Evolutionary conservation across 208 protist species (phyloP), one percentile per base, ranked within the genome.

Genomic region (Sergeia podlipaevii): DNA sequence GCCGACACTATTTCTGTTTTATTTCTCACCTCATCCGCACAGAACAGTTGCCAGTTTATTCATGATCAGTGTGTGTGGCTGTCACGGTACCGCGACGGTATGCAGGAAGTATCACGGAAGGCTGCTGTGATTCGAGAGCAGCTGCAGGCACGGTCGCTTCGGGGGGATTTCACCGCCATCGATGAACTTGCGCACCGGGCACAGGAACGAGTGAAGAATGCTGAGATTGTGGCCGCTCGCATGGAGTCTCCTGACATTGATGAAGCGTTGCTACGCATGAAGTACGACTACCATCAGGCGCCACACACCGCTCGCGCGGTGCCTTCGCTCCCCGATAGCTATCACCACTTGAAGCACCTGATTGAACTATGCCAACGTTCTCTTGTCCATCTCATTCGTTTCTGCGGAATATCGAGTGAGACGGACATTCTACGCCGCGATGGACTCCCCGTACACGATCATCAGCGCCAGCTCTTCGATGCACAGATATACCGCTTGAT

Each of bases 391-490:
- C 69, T 94, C 28, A 84, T 90, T 36, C 29, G 46, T 44, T 91
- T 91, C 69, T 91, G 82, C 60, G 70, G 70, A 13, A 37, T 54
- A 5, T 70, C 60, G 13, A 34, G 43, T 20, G 76, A 85, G 23
- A 54, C 46, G 17, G 69, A 81, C 65, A 65, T 77, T 33, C 55
- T 94, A 42, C 51, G 41, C 2, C 61, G 60, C 23, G 76, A 88
- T 18, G 70, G 76, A 4, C 61, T 89, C 26, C 78, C 81, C 15
- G 77, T 80, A 58, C 30, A 15, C 20, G 52, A 73, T 8, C 65
- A 83, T 29, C 87, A 94, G 69, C 51, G 73, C 8, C 77, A 87
- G 65, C 72, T 93, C 29, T 80, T 85, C 58, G 77, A 93, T 20
- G 46, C 80, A 20, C 55, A 67, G 6, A 62, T 91, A 10, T 73